Evolutionary conservation across 441 rosid genomes (phyloP), one percentile per base, ranked within the genome.

Genomic region (Pelargonium fulgidum): DNA sequence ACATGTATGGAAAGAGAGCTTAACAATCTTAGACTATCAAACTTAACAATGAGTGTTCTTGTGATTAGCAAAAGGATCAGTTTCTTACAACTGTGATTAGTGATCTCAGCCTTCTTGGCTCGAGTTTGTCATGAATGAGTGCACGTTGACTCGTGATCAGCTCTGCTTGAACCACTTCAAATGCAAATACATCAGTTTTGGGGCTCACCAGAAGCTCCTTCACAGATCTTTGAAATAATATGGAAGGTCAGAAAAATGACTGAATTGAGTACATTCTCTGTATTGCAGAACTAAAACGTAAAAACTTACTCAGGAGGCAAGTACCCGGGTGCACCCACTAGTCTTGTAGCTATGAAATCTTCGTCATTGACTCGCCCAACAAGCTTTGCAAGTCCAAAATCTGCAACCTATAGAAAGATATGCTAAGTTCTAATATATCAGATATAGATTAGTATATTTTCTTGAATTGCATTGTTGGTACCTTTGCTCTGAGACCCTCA

Each of bases 321-420:
- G 67, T 88, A 88, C 70, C 91, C 89, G 8, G 91, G 93, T 22
- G 88, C 86, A 44, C 93, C 91, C 6, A 88, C 91, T 8, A 88
- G 77, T 52, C 77, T 70, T 0, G 91, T 88, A 39, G 91, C 91
- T 66, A 88, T 75, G 44, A 79, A 71, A 9, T 86, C 89, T 13
- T 86, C 88, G 4, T 85, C 83, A 62, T 69, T 81, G 54, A 75
- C 78, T 79, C 86, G 70, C 65, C 86, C 84, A 36, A 85, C 87
- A 69, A 88, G 87, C 83, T 84, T 86, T 42, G 80, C 89, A 76
- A 86, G 75, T 67, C 93, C 91, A 48, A 88, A 86, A 75, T 88
- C 91, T 45, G 83, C 90, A 72, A 86, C 90, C 89, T 84, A 26
- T 52, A 22, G 20, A 50, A 66, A 64, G 39, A 33, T 33, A 3